phyloP scores from a whole-genome alignment of 371 early-diverging fungal species.

The Smittium culicis region DNA sequence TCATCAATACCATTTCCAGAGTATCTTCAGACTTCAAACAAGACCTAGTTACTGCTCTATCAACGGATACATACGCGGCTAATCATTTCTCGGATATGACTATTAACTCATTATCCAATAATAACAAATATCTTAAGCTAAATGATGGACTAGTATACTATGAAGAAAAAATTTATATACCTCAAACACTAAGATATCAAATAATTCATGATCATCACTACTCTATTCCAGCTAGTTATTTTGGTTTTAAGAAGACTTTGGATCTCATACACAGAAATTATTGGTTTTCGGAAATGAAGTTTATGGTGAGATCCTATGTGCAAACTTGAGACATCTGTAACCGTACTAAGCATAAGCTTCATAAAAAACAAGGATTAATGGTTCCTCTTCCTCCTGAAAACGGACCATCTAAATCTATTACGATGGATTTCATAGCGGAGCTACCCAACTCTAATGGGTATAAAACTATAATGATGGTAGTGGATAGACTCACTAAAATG shows the following conservation, averaged over 20 bases:
- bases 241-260: constrained; percentile 6
- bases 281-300: not conserved
- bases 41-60: not conserved
- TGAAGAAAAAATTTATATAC: not conserved
- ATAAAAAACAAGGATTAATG: constrained; percentile 21
- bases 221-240: constrained; percentile 3
- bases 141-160: not conserved
- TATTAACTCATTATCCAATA: not conserved
- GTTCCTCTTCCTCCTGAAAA: constrained; percentile 27
- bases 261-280: not conserved
- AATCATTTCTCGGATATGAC: not conserved
- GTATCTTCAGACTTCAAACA: not conserved
- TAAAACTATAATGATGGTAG: constrained; percentile 26
- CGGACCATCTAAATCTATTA: constrained; percentile 14
- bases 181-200: not conserved
- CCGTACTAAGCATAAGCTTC: not conserved
- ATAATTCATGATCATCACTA: constrained; percentile 2
- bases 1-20: not conserved
- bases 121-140: not conserved
- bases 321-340: constrained; percentile 8
- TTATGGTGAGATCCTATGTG: not conserved
- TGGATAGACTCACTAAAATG: constrained; percentile 23
- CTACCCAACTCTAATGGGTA: constrained; percentile 18
- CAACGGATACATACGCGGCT: not conserved
- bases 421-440: constrained; percentile 29